phyloP scores from a whole-genome alignment of 2,329 filamentous ascomycete genomes.

The Ophiosphaerella korrae region DNA sequence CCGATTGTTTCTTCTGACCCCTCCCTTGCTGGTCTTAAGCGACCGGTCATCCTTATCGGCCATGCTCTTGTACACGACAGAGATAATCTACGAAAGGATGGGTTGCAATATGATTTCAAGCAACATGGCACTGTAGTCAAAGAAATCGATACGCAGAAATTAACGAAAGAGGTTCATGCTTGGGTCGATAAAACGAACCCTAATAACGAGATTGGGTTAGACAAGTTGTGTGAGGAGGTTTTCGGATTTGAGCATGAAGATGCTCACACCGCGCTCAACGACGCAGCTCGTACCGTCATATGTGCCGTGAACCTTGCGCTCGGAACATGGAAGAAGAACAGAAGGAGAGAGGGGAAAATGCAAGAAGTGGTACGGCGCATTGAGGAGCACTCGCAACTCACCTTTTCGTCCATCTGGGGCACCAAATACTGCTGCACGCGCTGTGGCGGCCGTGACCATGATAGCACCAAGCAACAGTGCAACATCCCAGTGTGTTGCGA shows the following conservation, averaged over 20 bases:
- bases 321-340: neutral
- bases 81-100: conserved; percentile 8
- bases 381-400: conserved; percentile 5
- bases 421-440: conserved; percentile 10
- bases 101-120: conserved; percentile 10
- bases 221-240: conserved; percentile 5
- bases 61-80: conserved; percentile 21
- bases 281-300: conserved; percentile 24
- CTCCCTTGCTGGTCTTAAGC: conserved; percentile 7
- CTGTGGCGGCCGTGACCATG: conserved; percentile 19
- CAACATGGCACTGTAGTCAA: conserved; percentile 13
- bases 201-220: conserved; percentile 14
- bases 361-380: conserved; percentile 11
- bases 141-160: conserved; percentile 25
- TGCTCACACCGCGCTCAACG: conserved; percentile 28
- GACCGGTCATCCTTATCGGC: conserved; percentile 21
- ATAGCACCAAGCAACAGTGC: conserved; percentile 2
- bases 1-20: conserved; percentile 9
- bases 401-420: conserved; percentile 6
- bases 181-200: neutral
- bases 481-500: conserved; percentile 2
- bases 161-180: conserved; percentile 11
- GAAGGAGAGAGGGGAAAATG: neutral
- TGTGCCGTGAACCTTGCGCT: conserved; percentile 19
- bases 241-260: conserved; percentile 17